Evolutionary conservation across 1,284 basidiomycete species (phyloP).

Genomic region (Agroathelia rolfsii): DNA sequence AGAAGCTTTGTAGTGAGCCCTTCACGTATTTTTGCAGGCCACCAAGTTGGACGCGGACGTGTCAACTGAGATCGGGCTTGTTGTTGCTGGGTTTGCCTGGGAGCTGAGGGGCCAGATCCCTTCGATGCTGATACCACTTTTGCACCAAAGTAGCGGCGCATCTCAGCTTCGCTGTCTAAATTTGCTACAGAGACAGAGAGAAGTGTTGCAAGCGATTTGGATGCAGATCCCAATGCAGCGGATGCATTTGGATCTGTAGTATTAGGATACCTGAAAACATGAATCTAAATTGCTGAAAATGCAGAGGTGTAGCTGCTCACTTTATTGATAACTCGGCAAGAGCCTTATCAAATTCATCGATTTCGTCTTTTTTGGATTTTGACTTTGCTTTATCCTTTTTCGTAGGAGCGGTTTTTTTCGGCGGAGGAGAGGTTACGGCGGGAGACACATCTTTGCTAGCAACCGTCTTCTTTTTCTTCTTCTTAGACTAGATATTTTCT

Average conservation of each 20-base stretch:
- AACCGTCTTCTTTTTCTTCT: slow-evolving; percentile 43
- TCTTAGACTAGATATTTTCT: slow-evolving; percentile 26
- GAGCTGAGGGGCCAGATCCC: slow-evolving; percentile 16
- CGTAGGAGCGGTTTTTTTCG: slow-evolving; percentile 17
- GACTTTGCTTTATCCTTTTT: slow-evolving; percentile 58
- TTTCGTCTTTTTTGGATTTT: slow-evolving; percentile 49
- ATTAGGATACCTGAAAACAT: slow-evolving; percentile 45
- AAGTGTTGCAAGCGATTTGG: slow-evolving; percentile 40
- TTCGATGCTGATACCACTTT: slow-evolving; percentile 66
- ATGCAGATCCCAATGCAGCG: slow-evolving; percentile 11
- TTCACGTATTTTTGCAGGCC: slow-evolving; percentile 51
- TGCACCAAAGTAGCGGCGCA: slow-evolving; percentile 86
- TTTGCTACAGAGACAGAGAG: slow-evolving; percentile 69
- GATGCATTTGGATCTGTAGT: slow-evolving; percentile 30
- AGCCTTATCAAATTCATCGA: slow-evolving; percentile 75
- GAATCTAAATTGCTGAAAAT: slow-evolving; percentile 2
- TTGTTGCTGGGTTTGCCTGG: slow-evolving; percentile 22
- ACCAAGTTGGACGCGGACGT: slow-evolving; percentile 53
- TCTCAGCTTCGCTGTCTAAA: slow-evolving; percentile 80
- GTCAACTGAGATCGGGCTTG: slow-evolving; percentile 54
- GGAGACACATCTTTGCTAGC: slow-evolving; percentile 11
- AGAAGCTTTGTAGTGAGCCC: slow-evolving; percentile 59
- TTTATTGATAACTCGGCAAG: slow-evolving; percentile 74
- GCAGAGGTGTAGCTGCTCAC: slow-evolving; percentile 27
- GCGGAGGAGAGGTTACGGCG: slow-evolving; percentile 6